These are phyloP conservation scores for Aspergillus ustus DNA, from an alignment of 2,329 filamentous ascomycete genomes.

Conservation along the genomic window DNA sequence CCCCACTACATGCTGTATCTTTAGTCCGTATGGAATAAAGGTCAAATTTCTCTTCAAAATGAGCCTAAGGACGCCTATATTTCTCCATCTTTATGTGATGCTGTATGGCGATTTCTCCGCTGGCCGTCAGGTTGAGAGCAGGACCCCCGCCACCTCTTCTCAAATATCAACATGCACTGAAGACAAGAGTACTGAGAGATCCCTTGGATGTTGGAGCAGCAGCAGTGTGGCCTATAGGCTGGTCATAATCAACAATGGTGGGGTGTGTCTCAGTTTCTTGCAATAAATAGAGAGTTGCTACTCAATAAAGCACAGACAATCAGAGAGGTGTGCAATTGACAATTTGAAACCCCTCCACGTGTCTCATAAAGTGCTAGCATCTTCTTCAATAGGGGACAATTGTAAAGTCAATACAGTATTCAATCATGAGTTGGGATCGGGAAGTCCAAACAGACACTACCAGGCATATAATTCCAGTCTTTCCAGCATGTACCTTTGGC, in stretches of 20 bases:
- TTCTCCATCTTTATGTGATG: neutral
- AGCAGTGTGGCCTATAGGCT: neutral
- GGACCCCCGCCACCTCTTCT: neutral
- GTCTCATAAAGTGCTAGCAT: no score
- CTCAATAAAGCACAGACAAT: neutral
- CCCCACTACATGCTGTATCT: no score
- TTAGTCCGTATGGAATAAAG: neutral
- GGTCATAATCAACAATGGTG: neutral
- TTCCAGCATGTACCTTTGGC: no score
- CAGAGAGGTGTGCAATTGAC: neutral
- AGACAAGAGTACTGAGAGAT: neutral
- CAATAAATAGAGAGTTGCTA: neutral
- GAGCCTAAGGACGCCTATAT: conserved; percentile 6
- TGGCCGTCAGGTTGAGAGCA: neutral
- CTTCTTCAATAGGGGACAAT: no score
- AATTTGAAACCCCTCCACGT: neutral
- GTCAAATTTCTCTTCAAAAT: conserved; percentile 1
- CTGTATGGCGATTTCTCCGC: neutral
- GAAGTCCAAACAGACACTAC: no score
- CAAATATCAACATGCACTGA: neutral
- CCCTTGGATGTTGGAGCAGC: neutral
- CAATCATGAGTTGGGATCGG: no score
- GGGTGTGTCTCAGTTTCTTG: neutral
- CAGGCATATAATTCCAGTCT: no score
- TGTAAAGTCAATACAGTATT: no score